Base-by-base conservation (phyloP, 345 rosid species). In the Hevea brasiliensis region DNA sequence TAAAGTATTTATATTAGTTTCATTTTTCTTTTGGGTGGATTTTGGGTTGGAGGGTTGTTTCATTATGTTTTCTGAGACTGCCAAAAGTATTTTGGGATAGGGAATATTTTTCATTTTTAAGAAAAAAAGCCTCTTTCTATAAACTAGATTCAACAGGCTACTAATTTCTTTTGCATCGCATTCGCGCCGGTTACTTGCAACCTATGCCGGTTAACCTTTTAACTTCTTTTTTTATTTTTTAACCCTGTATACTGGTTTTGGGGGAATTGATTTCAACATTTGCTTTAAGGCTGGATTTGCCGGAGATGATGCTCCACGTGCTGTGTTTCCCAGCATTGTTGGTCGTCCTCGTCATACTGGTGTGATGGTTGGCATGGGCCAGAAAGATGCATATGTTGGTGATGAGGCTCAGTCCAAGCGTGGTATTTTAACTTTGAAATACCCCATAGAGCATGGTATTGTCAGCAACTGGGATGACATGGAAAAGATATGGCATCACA, bases 381-480 rank as follows among this genome's bases (percentile, higher is more conserved):
- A 90, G 56, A 92, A 92, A 71, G 97, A 91, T 81, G 96, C 93
- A 7, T 92, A 90, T 65, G 98, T 90, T 47, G 98, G 98, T 11
- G 98, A 93, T 64, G 95, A 90, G 85, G 92, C 95, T 65, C 92
- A 88, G 17, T 88, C 92, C 0, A 88, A 88, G 45, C 81, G 95
- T 69, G 95, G 95, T 81, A 90, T 90, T 73, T 56, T 90, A 15
- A 87, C 95, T 7, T 82, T 90, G 84, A 90, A 90, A 77, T 90
- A 90, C 72, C 95, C 95, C 0, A 90, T 88, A 73, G 96, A 90
- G 77, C 98, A 93, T 29, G 98, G 97, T 21, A 93, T 93, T 81
- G 98, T 93, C 44, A 93, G 85, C 87, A 93, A 93, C 71, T 91
- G 97, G 98, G 98, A 93, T 76, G 98, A 93, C 53, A 93, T 93